phyloP scores from a whole-genome alignment of 352 stramenopile genomes.

The Pythium diclinum region DNA sequence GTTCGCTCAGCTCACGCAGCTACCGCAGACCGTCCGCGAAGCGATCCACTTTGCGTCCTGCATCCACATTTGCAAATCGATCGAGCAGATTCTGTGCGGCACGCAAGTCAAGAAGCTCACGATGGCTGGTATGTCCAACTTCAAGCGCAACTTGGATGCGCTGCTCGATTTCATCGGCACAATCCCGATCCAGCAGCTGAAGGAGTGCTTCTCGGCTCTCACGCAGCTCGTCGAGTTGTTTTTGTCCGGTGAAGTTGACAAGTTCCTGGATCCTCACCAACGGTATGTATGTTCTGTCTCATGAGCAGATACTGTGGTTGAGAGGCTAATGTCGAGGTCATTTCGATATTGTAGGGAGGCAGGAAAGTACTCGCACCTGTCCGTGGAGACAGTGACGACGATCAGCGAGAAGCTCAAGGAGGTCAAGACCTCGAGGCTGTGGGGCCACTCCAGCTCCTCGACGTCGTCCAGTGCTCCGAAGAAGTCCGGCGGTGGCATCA shows the following conservation, averaged over 20 bases:
- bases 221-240: conserved; percentile 68
- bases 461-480: conserved; percentile 26
- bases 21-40: conserved; percentile 56
- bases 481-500: conserved; percentile 38
- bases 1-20: conserved; percentile 56
- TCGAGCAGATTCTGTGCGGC: conserved; percentile 68
- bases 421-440: conserved; percentile 50
- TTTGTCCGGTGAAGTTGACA: conserved; percentile 52
- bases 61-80: conserved; percentile 72
- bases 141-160: conserved; percentile 75
- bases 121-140: conserved; percentile 66
- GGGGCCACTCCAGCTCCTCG: conserved; percentile 39
- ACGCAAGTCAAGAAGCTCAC: conserved; percentile 63
- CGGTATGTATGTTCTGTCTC: conserved; percentile 32
- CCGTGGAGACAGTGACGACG: conserved; percentile 54
- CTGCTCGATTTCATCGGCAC: conserved; percentile 62
- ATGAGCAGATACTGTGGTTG: not conserved
- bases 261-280: conserved; percentile 61
- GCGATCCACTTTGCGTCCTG: conserved; percentile 75
- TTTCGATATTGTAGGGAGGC: conserved; percentile 31
- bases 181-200: conserved; percentile 54
- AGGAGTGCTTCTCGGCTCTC: conserved; percentile 63
- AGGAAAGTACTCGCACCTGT: conserved; percentile 67
- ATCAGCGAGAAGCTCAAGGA: conserved; percentile 79
- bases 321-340: not conserved